A percentile compares a stretch with the other conserved stretches of the same genome.
Evolutionary conservation across 1,139 yeast species (phyloP).

Genomic region (Pichia sp.): DNA sequence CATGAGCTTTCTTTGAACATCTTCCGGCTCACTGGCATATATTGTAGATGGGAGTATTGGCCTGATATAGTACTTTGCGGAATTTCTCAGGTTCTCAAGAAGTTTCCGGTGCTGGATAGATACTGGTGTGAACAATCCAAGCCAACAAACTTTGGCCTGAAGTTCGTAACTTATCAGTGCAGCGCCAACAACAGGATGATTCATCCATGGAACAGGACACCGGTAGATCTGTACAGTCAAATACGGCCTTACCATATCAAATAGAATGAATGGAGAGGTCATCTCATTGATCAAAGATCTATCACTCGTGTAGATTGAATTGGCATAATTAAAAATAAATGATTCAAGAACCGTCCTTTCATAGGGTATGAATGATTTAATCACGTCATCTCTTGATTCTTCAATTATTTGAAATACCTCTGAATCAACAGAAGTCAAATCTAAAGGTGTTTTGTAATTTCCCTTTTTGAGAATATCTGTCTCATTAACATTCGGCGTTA

Average conservation of each 20-base stretch:
- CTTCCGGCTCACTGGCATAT: constrained; percentile 14
- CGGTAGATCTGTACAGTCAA: constrained; percentile 18
- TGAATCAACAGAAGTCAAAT: background rate
- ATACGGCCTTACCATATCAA: constrained; percentile 16
- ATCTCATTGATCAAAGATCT: constrained; percentile 12
- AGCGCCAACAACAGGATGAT: constrained; percentile 27
- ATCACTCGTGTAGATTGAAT: constrained; percentile 21
- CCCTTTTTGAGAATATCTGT: background rate
- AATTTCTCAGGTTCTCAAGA: constrained; percentile 11
- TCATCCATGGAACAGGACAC: constrained; percentile 28
- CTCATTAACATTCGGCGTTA: background rate
- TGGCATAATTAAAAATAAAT: constrained; percentile 23
- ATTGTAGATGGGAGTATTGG: constrained; percentile 19
- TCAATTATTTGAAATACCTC: background rate
- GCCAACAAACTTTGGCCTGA: constrained; percentile 25
- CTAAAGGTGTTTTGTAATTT: background rate
- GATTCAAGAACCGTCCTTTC: constrained; percentile 24
- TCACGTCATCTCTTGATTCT: background rate
- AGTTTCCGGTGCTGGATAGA: constrained; percentile 7
- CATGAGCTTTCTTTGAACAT: constrained; percentile 16
- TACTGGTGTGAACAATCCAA: constrained; percentile 9
- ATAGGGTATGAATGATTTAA: constrained; percentile 6
- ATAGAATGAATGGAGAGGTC: constrained; percentile 25
- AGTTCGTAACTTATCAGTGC: constrained; percentile 22
- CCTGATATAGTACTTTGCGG: constrained; percentile 16